Base-by-base conservation (phyloP, 2,329 filamentous ascomycete species). In the Aspergillus clavatus region DNA sequence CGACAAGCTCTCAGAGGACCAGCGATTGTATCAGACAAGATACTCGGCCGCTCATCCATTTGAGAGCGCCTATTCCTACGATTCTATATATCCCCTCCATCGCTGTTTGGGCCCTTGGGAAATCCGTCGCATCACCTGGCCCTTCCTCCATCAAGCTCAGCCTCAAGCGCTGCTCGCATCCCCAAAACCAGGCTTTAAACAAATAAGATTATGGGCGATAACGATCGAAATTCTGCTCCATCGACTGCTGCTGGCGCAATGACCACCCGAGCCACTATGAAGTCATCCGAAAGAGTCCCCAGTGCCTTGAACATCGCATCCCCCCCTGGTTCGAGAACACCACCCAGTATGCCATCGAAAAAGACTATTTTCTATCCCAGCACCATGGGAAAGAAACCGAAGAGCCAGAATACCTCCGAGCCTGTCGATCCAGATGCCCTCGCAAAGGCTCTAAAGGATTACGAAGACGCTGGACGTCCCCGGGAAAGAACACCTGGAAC, bases 401-500 rank as follows among this genome's bases (percentile, higher is more conserved):
- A 59, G 40, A 52, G 46, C 24, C 56, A 57, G 42, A 60, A 49
- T 23, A 63, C 53, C 14, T 70, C 77, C 16, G 79, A 81, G 51
- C 71, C 79, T 1, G 68, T 83, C 35, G 82, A 83, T 63, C 67
- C 82, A 8, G 72, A 72, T 45, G 79, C 78, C 7, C 65, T 86
- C 46, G 78, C 73, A 45, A 81, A 76, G 61, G 81, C 81, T 21
- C 67, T 86, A 52, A 79, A 79, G 56, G 75, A 81, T 36, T 77
- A 81, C 52, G 80, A 84, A 55, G 76, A 81, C 46, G 74, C 74
- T 10, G 78, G 78, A n/a, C 73, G 73, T 48, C 71, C 73, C 38
- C 69, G 80, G 58, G 81, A 83, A 53, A 75, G 76, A 45, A 84
- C 82, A 23, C 82, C 83, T 3, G 78, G 74, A 35, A 76, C 78